Conservation (phyloP, 2,329 filamentous ascomycete genomes). For the Cladophialophora yegresii region DNA sequence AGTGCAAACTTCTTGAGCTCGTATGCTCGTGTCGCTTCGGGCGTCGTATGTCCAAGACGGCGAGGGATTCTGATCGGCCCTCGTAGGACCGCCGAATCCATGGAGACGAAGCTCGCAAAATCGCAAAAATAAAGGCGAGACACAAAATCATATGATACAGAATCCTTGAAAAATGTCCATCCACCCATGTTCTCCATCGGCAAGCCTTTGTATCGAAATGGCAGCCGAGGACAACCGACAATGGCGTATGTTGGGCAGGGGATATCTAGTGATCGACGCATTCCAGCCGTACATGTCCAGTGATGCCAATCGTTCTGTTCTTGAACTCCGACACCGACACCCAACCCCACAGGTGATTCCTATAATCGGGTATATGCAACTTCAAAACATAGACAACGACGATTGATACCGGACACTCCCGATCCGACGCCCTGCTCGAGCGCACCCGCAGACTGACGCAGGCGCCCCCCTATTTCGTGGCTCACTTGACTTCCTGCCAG, state of each 20-base stretch:
- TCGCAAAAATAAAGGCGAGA: constrained; percentile 7
- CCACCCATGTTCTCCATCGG: constrained; percentile 8
- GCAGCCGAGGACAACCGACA: constrained; percentile 1
- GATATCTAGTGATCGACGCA: constrained; percentile 1
- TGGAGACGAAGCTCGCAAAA: neutral
- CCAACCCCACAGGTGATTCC: constrained; percentile 13
- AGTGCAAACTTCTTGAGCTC: constrained; percentile 1
- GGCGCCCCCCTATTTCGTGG: neutral
- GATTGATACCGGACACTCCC: neutral
- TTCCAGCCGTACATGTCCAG: neutral
- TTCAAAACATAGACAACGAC: constrained; percentile 10
- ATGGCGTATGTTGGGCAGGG: constrained; percentile 1
- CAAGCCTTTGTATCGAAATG: constrained; percentile 1
- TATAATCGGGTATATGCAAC: constrained; percentile 15
- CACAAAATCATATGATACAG: constrained; percentile 19
- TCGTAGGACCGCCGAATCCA: neutral
- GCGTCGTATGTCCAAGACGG: constrained; percentile 6
- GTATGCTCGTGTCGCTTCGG: constrained; percentile 14
- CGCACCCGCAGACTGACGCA: neutral
- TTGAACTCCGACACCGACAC: constrained; percentile 5
- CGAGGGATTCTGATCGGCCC: neutral
- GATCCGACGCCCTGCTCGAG: neutral
- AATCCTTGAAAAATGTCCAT: constrained; percentile 7
- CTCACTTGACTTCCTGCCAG: neutral
- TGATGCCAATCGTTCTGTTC: neutral